These are phyloP conservation scores for Yamadazyma pseudoaaseri DNA, from an alignment of 1,139 yeast species.

Conservation along the genomic window DNA sequence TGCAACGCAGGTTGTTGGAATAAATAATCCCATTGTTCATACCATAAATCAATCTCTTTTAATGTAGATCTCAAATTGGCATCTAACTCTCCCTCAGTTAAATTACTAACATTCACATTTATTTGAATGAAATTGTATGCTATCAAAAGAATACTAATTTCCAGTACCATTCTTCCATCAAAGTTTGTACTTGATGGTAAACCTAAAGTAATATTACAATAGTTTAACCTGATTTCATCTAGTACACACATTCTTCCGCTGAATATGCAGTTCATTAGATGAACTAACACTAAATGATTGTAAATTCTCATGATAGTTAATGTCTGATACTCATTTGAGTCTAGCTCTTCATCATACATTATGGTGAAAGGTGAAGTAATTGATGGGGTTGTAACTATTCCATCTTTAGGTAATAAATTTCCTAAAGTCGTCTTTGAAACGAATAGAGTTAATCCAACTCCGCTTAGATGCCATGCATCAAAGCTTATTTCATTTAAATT, in stretches of 20 bases:
- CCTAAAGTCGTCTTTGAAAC: constrained; percentile 46
- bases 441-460: constrained; percentile 58
- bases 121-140: constrained; percentile 61
- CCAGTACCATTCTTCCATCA: constrained; percentile 83
- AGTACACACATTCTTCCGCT: constrained; percentile 76
- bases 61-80: constrained; percentile 23
- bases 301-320: constrained; percentile 59
- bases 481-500: constrained; percentile 21
- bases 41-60: constrained; percentile 55
- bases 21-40: constrained; percentile 68
- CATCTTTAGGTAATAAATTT: constrained; percentile 17
- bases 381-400: constrained; percentile 8
- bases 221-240: constrained; percentile 62
- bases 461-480: constrained; percentile 64
- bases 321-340: constrained; percentile 46
- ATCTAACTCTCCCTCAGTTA: constrained; percentile 23
- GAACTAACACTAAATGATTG: constrained; percentile 73
- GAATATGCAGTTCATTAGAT: constrained; percentile 64
- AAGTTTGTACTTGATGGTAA: constrained; percentile 70
- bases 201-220: constrained; percentile 61
- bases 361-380: constrained; percentile 27
- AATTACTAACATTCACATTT: constrained; percentile 22
- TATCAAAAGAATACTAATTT: constrained; percentile 61
- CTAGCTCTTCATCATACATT: constrained; percentile 28
- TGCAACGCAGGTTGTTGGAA: constrained; percentile 75